Conservation (phyloP, 768 basidiomycete genomes). For the Coprinopsis cinerea region DNA sequence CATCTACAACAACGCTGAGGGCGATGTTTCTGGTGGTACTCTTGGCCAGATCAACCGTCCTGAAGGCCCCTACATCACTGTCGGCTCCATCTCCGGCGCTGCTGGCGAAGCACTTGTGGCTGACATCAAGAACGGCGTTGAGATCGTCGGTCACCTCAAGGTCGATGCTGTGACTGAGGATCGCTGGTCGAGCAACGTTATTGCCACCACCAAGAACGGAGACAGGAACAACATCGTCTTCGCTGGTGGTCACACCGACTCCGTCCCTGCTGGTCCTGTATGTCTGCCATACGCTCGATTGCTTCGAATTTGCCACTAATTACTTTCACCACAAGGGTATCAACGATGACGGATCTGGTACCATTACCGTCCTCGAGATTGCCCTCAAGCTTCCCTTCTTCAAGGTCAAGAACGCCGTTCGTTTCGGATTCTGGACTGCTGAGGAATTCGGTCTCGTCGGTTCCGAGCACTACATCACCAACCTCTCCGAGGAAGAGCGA, state of each 20-base stretch:
- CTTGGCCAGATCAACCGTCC: slow-evolving; percentile 17
- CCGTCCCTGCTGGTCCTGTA: slow-evolving; percentile 26
- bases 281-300: slow-evolving; percentile 4
- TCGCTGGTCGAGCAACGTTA: slow-evolving; percentile 23
- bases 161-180: slow-evolving; percentile 22
- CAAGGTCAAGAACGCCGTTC: slow-evolving; percentile 25
- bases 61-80: slow-evolving; percentile 23
- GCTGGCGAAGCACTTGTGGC: slow-evolving; percentile 20
- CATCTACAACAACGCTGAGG: slow-evolving; percentile 25
- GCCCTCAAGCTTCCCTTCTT: slow-evolving; percentile 23
- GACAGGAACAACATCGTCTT: slow-evolving; percentile 25
- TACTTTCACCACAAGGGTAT: slow-evolving; percentile 19
- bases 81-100: slow-evolving; percentile 19
- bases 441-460: slow-evolving; percentile 28
- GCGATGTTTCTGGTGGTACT: slow-evolving; percentile 18
- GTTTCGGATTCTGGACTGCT: slow-evolving; percentile 28
- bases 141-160: slow-evolving; percentile 19
- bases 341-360: slow-evolving; percentile 26
- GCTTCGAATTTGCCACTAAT: background rate
- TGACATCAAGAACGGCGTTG: slow-evolving; percentile 16
- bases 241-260: slow-evolving; percentile 26
- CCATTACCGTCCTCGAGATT: slow-evolving; percentile 23
- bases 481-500: slow-evolving; percentile 19
- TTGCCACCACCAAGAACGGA: slow-evolving; percentile 26
- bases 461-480: slow-evolving; percentile 24